These are phyloP conservation scores for Paradendryphiella salina DNA, from an alignment of 2,329 filamentous ascomycete genomes.

Conservation along the genomic window DNA sequence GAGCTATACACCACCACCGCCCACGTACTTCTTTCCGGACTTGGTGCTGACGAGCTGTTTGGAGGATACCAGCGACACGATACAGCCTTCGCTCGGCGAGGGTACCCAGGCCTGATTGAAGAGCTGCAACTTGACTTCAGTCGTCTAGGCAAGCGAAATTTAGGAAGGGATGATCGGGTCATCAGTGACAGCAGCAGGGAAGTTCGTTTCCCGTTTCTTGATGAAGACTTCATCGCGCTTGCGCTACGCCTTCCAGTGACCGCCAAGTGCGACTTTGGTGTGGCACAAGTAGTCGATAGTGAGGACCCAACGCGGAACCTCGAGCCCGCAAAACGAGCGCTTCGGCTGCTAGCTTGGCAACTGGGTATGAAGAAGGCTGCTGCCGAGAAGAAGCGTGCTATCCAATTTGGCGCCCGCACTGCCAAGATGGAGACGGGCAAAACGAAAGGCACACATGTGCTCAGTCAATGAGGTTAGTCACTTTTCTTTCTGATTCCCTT, in stretches of 20 bases:
- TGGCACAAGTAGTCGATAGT: slow-evolving; percentile 18
- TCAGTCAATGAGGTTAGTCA: slow-evolving; percentile 42
- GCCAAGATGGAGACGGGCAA: slow-evolving; percentile 54
- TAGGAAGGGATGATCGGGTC: slow-evolving; percentile 89
- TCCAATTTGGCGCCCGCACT: slow-evolving; percentile 54
- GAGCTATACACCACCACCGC: slow-evolving; percentile 67
- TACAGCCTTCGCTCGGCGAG: slow-evolving; percentile 69
- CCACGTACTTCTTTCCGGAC: slow-evolving; percentile 83
- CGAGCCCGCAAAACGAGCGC: slow-evolving; percentile 78
- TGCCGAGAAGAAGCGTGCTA: slow-evolving; percentile 88
- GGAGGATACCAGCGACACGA: slow-evolving; percentile 88
- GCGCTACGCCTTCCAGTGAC: slow-evolving; percentile 73
- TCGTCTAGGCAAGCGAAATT: slow-evolving; percentile 87
- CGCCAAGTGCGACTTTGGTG: slow-evolving; percentile 87
- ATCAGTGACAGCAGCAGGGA: slow-evolving; percentile 89
- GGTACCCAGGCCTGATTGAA: slow-evolving; percentile 72
- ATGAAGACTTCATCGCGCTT: slow-evolving; percentile 83
- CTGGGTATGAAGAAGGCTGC: slow-evolving; percentile 74
- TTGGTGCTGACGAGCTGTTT: slow-evolving; percentile 95
- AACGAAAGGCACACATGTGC: slow-evolving; percentile 53
- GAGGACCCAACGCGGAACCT: slow-evolving; percentile 49
- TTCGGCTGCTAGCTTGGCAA: slow-evolving; percentile 75
- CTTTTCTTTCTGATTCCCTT: slow-evolving; percentile 3
- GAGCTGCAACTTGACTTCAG: slow-evolving; percentile 85
- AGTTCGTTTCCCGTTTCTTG: slow-evolving; percentile 85